Conservation (phyloP, 176 grass and related monocot genomes). For the Oryza glaberrima region DNA sequence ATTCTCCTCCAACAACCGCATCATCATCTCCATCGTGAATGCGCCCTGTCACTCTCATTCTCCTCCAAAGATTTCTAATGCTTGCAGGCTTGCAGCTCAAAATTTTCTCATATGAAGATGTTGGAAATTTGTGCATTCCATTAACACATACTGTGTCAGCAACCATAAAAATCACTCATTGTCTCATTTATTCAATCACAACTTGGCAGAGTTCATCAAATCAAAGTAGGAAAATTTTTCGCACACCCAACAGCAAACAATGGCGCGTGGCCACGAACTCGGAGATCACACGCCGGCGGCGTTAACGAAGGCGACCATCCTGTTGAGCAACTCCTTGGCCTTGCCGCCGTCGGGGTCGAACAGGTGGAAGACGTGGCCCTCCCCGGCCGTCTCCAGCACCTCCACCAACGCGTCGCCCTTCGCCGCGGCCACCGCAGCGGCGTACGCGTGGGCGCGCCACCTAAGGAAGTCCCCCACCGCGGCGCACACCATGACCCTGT, state of each 20-base stretch:
- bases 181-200: too few relatives aligned
- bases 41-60: too few relatives aligned
- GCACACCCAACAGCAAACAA: background rate
- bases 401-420: conserved; percentile 23
- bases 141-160: too few relatives aligned
- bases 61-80: too few relatives aligned
- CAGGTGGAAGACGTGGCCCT: conserved; percentile 57
- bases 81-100: too few relatives aligned
- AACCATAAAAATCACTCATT: too few relatives aligned
- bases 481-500: conserved; percentile 52
- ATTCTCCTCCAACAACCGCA: too few relatives aligned
- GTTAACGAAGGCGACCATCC: conserved; percentile 50
- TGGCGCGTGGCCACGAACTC: background rate
- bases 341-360: conserved; percentile 54
- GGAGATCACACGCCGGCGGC: background rate
- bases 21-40: too few relatives aligned
- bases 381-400: conserved; percentile 45
- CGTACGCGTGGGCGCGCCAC: conserved; percentile 50
- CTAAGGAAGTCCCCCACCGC: conserved; percentile 53
- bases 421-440: conserved; percentile 36
- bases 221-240: background rate
- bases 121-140: too few relatives aligned
- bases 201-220: background rate
- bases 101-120: too few relatives aligned
- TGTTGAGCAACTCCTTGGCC: conserved; percentile 47